Percentiles rank a stretch among this genome's conserved stretches.
These are phyloP conservation scores for Linaria vulgaris DNA, from an alignment of 257 asterid genomes.

Conservation along the genomic window DNA sequence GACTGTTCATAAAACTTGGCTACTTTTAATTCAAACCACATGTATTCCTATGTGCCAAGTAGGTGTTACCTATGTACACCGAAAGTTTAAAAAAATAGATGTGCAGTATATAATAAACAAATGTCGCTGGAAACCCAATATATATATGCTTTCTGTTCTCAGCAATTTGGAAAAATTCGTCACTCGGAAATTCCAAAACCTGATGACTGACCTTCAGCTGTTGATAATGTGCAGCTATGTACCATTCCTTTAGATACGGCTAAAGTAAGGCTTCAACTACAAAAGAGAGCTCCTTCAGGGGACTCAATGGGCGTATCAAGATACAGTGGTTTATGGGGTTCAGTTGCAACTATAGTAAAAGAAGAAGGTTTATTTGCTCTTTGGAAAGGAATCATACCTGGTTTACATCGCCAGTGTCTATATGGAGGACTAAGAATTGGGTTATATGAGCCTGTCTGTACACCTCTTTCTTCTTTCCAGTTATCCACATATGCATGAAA, in stretches of 20 bases:
- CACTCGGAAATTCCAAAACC: constrained; percentile 10
- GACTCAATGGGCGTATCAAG: constrained; percentile 53
- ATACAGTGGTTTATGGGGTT: constrained; percentile 73
- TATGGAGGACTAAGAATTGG: constrained; percentile 92
- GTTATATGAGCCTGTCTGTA: constrained; percentile 76
- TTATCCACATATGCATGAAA: constrained; percentile 11
- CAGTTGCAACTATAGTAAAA: constrained; percentile 70
- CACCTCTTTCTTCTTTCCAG: constrained; percentile 18
- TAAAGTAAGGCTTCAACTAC: constrained; percentile 91
- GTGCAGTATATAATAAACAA: not conserved
- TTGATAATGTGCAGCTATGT: constrained; percentile 61
- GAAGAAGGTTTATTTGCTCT: constrained; percentile 83
- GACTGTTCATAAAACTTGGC: not conserved
- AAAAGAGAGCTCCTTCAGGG: constrained; percentile 61
- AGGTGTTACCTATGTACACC: constrained; percentile 5
- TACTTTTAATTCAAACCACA: constrained; percentile 10
- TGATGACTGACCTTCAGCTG: constrained; percentile 25
- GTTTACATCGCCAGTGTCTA: constrained; percentile 83
- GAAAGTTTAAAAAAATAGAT: constrained; percentile 5
- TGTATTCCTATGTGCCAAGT: constrained; percentile 4
- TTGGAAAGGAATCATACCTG: constrained; percentile 90
- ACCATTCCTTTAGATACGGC: constrained; percentile 87
- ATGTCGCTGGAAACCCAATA: not conserved
- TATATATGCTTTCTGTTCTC: not conserved
- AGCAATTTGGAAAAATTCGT: not conserved